Conservation (phyloP, 352 stramenopile species). For the Globisporangium irregulare region DNA sequence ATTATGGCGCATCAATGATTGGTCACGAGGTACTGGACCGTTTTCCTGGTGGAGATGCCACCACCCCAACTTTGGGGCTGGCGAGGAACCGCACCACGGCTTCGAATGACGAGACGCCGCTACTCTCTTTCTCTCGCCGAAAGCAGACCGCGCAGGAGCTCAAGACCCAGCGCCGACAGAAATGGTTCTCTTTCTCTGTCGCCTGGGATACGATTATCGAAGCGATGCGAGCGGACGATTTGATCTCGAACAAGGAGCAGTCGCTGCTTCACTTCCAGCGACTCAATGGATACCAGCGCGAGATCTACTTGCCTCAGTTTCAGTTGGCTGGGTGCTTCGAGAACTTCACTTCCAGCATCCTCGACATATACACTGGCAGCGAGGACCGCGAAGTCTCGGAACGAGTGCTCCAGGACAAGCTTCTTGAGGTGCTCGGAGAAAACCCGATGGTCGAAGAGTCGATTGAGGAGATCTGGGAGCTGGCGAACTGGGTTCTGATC, state of each 20-base stretch:
- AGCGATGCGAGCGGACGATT: conserved; percentile 91
- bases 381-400: conserved; percentile 60
- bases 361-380: conserved; percentile 60
- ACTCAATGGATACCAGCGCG: conserved; percentile 94
- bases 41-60: conserved; percentile 33
- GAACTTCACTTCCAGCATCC: conserved; percentile 74
- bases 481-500: conserved; percentile 93
- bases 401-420: conserved; percentile 72
- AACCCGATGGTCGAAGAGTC: conserved; percentile 87
- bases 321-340: conserved; percentile 97
- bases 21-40: conserved; percentile 62
- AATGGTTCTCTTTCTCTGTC: conserved; percentile 98
- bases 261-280: conserved; percentile 95
- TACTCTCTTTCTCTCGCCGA: conserved; percentile 83
- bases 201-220: conserved; percentile 98
- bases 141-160: conserved; percentile 79
- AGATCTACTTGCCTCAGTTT: conserved; percentile 98
- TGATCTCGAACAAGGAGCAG: conserved; percentile 88
- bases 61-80: conserved; percentile 16
- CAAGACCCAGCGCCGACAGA: conserved; percentile 93
- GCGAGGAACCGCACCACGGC: conserved; percentile 20
- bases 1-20: conserved; percentile 43
- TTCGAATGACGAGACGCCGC: conserved; percentile 57
- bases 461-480: conserved; percentile 97
- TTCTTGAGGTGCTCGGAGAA: conserved; percentile 77